Conservation (phyloP, 164 flowering plant species). For the Vitis rupestris region DNA sequence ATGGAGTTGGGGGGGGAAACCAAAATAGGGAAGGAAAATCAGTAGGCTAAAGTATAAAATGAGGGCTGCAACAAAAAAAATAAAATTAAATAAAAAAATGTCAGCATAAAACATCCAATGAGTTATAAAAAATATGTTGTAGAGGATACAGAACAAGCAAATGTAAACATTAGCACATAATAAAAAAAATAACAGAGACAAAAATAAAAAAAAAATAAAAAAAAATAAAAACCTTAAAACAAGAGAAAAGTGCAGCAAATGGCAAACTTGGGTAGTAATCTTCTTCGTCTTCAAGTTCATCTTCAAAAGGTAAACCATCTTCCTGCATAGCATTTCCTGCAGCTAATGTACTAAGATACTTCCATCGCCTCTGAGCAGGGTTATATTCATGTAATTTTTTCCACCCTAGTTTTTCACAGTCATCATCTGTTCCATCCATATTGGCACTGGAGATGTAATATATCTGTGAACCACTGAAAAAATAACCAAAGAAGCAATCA, state of each 20-base stretch:
- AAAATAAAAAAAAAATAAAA: no score
- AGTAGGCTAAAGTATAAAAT: no score
- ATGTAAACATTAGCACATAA: no score
- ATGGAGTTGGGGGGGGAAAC: no score
- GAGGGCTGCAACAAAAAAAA: no score
- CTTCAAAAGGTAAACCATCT: slow-evolving; percentile 48
- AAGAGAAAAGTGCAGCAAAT: slow-evolving; percentile 84
- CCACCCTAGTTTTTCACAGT: slow-evolving; percentile 83
- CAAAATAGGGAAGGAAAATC: no score
- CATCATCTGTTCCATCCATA: slow-evolving; percentile 63
- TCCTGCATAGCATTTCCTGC: slow-evolving; percentile 45
- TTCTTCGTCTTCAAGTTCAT: slow-evolving; percentile 64
- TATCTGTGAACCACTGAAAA: slow-evolving; percentile 58
- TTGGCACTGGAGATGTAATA: slow-evolving; percentile 72
- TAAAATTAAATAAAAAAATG: no score
- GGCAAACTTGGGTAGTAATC: slow-evolving; percentile 92
- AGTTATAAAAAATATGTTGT: no score
- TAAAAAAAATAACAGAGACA: no score
- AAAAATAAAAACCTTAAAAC: slow-evolving; percentile 58
- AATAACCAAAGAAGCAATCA: slow-evolving; percentile 17
- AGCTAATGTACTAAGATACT: slow-evolving; percentile 57
- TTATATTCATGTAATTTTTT: slow-evolving; percentile 69
- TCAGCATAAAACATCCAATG: no score
- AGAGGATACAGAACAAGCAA: no score
- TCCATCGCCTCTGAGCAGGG: slow-evolving; percentile 70